Base-by-base conservation (phyloP, 305 asterid species). In the Fraxinus baroniana region DNA sequence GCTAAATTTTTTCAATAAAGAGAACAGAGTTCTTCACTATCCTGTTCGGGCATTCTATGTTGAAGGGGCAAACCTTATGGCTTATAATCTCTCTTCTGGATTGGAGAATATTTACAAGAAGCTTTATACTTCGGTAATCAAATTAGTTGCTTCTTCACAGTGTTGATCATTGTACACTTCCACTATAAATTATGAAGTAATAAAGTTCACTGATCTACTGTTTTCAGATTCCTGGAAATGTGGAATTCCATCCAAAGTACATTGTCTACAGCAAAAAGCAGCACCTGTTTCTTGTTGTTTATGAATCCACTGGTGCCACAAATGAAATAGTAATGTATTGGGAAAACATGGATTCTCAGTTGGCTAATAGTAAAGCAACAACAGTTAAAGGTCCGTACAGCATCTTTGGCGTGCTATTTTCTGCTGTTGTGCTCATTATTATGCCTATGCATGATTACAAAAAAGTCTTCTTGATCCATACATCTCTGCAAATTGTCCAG, bases 31-130 rank as follows among this genome's bases (percentile, higher is more conserved):
- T 89, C 98, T 97, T 85, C 95, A 97, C 82, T 97, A 97, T 92
- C 98, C 99, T 80, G 96, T 93, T 89, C 93, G 98, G 88, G 94
- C 96, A 79, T 97, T 97, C 88, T 97, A 94, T 85, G 85, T 90
- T 37, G 99, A 97, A 87, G 98, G 98, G 85, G 82, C 90, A 85
- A 97, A 92, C 86, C 97, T 97, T 77, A 90, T 94, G 97, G 97
- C 98, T 83, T 92, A 97, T 85, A 97, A 91, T 92, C 95, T 97
- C 64, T 76, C 98, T 85, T 93, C 99, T 78, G 98, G 98, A 81
- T 87, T 83, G 82, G 99, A 97, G 86, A 95, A 83, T 86, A 86
- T 92, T 86, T 97, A 97, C 89, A 97, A 93, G 90, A 97, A 95
- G 90, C 97, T 97, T 81, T 94, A 93, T 80, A 76, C 87, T 87